phyloP scores from a whole-genome alignment of 768 basidiomycete species.

The Lentinula edodes region DNA sequence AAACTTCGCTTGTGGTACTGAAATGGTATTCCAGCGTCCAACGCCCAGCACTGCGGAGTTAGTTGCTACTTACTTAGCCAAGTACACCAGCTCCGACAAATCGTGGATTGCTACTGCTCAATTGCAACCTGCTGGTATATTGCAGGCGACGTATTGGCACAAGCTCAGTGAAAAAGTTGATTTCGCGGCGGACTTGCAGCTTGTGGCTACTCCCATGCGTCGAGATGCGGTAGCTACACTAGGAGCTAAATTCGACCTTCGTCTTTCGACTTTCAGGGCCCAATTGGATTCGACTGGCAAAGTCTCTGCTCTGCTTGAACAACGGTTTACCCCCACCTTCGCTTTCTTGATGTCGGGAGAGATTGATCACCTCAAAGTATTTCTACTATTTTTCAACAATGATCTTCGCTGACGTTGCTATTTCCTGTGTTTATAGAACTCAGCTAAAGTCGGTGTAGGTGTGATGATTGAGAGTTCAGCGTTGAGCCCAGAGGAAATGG shows the following conservation, averaged over 20 bases:
- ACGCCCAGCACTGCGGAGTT: constrained; percentile 66
- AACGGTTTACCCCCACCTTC: constrained; percentile 92
- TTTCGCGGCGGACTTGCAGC: constrained; percentile 89
- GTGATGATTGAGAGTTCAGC: constrained; percentile 93
- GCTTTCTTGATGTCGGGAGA: constrained; percentile 93
- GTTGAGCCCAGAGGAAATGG: constrained; percentile 83
- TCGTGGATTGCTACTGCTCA: constrained; percentile 94
- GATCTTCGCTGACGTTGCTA: constrained; percentile 5
- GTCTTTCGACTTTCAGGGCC: constrained; percentile 89
- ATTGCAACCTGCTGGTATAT: constrained; percentile 71
- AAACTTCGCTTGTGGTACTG: constrained; percentile 83
- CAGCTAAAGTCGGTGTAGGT: constrained; percentile 92
- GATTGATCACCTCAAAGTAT: constrained; percentile 97
- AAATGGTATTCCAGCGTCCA: constrained; percentile 78
- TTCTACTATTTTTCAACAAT: constrained; percentile 10
- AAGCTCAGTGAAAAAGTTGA: constrained; percentile 94
- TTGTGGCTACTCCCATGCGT: constrained; percentile 72
- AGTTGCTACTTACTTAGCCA: constrained; percentile 73
- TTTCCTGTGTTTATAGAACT: constrained; percentile 48
- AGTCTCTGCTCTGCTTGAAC: constrained; percentile 91
- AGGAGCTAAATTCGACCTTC: constrained; percentile 95
- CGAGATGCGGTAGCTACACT: constrained; percentile 91
- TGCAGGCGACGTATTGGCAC: constrained; percentile 96
- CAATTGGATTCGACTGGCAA: constrained; percentile 95
- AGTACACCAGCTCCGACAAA: constrained; percentile 65